These are phyloP conservation scores for Hyaloscypha finlandica DNA, from an alignment of 495 filamentous ascomycete species.

Conservation along the genomic window DNA sequence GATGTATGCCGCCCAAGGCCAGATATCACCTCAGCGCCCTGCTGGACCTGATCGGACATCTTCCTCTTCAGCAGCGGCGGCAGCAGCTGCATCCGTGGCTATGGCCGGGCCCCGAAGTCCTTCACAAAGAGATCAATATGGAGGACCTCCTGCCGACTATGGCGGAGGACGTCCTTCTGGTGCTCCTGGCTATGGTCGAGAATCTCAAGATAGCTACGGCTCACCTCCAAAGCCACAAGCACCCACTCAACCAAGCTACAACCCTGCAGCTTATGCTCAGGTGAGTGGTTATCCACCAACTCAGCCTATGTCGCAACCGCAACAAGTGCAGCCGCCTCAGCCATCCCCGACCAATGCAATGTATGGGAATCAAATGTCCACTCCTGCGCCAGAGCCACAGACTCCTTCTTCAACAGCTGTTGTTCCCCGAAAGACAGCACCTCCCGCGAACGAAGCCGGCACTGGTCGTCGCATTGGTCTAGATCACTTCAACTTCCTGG, in stretches of 20 bases:
- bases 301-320: slow-evolving; percentile 39
- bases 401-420: slow-evolving; percentile 36
- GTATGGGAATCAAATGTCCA: slow-evolving; percentile 31
- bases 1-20: slow-evolving; percentile 39
- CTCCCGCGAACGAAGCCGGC: slow-evolving; percentile 61
- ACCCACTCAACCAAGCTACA: slow-evolving; percentile 63
- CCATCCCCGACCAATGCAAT: slow-evolving; percentile 41
- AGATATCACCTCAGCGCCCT: slow-evolving; percentile 41
- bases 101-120: slow-evolving; percentile 44
- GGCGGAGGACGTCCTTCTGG: slow-evolving; percentile 41
- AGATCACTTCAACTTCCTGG: slow-evolving; percentile 99
- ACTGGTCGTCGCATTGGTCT: slow-evolving; percentile 82
- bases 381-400: slow-evolving; percentile 28
- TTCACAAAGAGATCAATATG: slow-evolving; percentile 39
- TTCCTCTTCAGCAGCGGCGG: slow-evolving; percentile 48
- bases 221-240: slow-evolving; percentile 46
- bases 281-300: slow-evolving; percentile 47
- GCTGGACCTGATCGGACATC: slow-evolving; percentile 43
- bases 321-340: slow-evolving; percentile 30
- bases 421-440: slow-evolving; percentile 51
- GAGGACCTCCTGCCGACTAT: slow-evolving; percentile 47
- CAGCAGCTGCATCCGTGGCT: slow-evolving; percentile 42
- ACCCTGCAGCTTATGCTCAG: slow-evolving; percentile 71
- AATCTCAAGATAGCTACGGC: slow-evolving; percentile 47
- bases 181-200: slow-evolving; percentile 16